These are phyloP conservation scores for Glycine soja DNA, from an alignment of 306 rosid species.

Conservation along the genomic window DNA sequence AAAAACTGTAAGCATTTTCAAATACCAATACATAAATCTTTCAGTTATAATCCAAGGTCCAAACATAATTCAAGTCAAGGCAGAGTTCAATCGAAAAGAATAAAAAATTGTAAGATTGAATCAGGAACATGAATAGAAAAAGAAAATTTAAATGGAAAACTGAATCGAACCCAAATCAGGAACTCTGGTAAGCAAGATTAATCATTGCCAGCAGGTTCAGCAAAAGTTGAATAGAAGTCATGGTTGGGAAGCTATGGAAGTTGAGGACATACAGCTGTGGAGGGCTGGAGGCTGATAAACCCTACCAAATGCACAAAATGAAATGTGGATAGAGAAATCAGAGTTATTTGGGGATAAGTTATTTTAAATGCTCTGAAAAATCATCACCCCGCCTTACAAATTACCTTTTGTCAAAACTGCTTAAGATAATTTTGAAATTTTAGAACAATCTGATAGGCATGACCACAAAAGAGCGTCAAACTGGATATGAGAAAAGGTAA, in stretches of 20 bases:
- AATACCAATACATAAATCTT: too few relatives aligned
- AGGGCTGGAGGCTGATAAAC: neutral
- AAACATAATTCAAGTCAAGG: neutral
- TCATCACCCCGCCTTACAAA: neutral
- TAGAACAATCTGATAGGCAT: neutral
- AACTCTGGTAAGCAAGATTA: neutral
- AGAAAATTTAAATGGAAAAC: neutral
- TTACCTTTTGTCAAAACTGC: neutral
- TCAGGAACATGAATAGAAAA: neutral
- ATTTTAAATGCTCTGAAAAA: neutral
- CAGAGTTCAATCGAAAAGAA: neutral
- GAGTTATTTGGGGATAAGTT: neutral
- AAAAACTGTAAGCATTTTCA: too few relatives aligned
- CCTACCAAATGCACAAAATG: neutral
- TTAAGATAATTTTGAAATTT: neutral
- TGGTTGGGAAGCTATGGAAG: neutral
- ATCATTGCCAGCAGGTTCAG: neutral
- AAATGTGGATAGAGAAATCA: slow-evolving; percentile 5
- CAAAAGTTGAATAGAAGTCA: neutral
- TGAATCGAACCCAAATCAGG: neutral
- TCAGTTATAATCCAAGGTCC: neutral
- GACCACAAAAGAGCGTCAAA: neutral
- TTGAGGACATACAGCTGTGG: neutral
- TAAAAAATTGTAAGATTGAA: neutral
- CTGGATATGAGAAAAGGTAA: slow-evolving; percentile 8